phyloP scores from a whole-genome alignment of 192 early-diverging fungal genomes.

The Chytriomyces hyalinus region DNA sequence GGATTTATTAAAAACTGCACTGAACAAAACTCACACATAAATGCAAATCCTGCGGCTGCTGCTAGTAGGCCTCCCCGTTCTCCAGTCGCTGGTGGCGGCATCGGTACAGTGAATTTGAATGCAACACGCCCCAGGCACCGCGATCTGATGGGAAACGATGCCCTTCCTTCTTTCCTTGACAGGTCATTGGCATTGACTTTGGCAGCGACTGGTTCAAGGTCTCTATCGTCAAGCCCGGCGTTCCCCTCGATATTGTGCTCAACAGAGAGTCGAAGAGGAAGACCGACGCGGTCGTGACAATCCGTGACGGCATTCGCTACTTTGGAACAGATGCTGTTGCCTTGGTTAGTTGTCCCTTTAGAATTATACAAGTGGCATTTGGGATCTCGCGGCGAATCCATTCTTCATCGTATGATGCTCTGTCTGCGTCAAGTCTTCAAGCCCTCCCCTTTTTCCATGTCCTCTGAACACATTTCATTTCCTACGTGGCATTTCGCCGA shows the following conservation, averaged over 20 bases:
- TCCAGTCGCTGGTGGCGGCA: neutral
- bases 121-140: neutral
- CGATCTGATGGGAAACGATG: neutral
- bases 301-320: conserved; percentile 78
- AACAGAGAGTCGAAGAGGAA: conserved; percentile 96
- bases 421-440: neutral
- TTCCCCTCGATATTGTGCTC: conserved; percentile 90
- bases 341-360: conserved; percentile 51
- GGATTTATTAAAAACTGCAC: too few relatives aligned
- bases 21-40: neutral
- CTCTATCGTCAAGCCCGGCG: conserved; percentile 87
- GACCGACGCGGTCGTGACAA: conserved; percentile 80
- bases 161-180: neutral
- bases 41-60: neutral
- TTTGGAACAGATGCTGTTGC: conserved; percentile 88
- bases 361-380: neutral
- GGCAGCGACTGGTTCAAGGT: conserved; percentile 98
- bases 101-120: neutral
- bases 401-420: neutral
- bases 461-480: neutral
- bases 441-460: neutral
- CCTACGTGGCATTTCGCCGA: neutral
- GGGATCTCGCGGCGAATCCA: neutral
- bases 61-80: neutral
- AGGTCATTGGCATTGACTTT: conserved; percentile 93